Conservation (phyloP, 2,329 filamentous ascomycete species). For the Pseudogymnoascus sp. region DNA sequence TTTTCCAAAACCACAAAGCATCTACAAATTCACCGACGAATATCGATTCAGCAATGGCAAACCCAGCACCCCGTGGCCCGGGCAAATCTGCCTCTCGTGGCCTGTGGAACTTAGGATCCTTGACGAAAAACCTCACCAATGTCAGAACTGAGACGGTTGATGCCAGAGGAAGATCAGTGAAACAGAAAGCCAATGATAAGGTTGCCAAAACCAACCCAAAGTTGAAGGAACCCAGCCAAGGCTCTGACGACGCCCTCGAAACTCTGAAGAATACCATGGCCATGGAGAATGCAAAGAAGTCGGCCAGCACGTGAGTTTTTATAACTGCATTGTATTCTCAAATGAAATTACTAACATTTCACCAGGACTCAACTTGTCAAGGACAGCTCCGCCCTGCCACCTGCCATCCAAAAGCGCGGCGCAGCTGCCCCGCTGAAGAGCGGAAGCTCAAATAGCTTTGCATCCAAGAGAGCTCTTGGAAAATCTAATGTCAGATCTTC, state of each 20-base stretch:
- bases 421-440: constrained; percentile 11
- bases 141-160: neutral
- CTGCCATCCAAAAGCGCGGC: constrained; percentile 18
- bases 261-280: constrained; percentile 39
- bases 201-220: constrained; percentile 19
- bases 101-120: constrained; percentile 14
- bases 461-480: constrained; percentile 17
- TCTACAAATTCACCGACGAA: constrained; percentile 45
- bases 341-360: constrained; percentile 18
- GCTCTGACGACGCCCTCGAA: constrained; percentile 44
- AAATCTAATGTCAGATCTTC: constrained; percentile 27
- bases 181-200: neutral
- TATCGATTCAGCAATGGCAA: constrained; percentile 1
- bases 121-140: neutral
- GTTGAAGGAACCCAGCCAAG: constrained; percentile 29
- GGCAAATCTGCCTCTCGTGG: constrained; percentile 11
- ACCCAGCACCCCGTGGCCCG: constrained; percentile 27
- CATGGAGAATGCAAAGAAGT: constrained; percentile 37
- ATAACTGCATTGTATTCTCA: neutral
- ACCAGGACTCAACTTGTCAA: constrained; percentile 34
- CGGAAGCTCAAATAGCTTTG: neutral
- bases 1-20: constrained; percentile 45
- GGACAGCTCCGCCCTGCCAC: constrained; percentile 19
- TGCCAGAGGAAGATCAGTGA: neutral
- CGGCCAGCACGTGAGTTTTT: constrained; percentile 37